Conservation (phyloP, 1,284 basidiomycete genomes). For the Agroathelia rolfsii region DNA sequence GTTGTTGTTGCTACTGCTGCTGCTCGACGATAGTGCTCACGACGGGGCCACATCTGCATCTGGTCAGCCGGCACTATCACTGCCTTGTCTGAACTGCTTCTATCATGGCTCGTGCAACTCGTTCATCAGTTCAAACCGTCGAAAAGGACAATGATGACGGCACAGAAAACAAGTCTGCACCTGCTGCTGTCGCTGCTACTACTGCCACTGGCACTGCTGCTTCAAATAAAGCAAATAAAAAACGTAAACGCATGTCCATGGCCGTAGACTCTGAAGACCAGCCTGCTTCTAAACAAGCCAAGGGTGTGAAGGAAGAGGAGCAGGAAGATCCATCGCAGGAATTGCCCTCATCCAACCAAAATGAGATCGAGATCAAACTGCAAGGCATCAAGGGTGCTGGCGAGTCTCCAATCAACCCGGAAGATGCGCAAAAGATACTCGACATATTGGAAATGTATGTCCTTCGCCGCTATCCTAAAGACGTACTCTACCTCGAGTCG, state of each 20-base stretch:
- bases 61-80: too few relatives aligned
- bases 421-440: slow-evolving; percentile 54
- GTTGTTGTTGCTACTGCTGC: too few relatives aligned
- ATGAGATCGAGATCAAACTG: slow-evolving; percentile 11
- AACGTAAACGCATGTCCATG: slow-evolving; percentile 51
- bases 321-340: slow-evolving; percentile 22
- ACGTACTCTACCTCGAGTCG: slow-evolving; percentile 6
- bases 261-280: slow-evolving; percentile 33
- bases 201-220: slow-evolving; percentile 15
- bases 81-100: too few relatives aligned
- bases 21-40: too few relatives aligned
- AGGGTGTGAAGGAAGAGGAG: slow-evolving; percentile 27
- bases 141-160: slow-evolving; percentile 29
- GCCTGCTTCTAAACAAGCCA: slow-evolving; percentile 35
- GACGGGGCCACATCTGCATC: too few relatives aligned
- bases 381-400: slow-evolving; percentile 26
- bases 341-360: slow-evolving; percentile 11
- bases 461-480: slow-evolving; percentile 5
- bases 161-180: too few relatives aligned
- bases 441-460: slow-evolving; percentile 68
- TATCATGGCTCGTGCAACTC: slow-evolving; percentile 62
- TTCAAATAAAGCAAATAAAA: slow-evolving; percentile 35
- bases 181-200: slow-evolving; percentile 13
- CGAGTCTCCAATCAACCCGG: slow-evolving; percentile 36
- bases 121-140: slow-evolving; percentile 38